Conservation (phyloP, 257 asterid species). For the Nicotiana noctiflora region DNA sequence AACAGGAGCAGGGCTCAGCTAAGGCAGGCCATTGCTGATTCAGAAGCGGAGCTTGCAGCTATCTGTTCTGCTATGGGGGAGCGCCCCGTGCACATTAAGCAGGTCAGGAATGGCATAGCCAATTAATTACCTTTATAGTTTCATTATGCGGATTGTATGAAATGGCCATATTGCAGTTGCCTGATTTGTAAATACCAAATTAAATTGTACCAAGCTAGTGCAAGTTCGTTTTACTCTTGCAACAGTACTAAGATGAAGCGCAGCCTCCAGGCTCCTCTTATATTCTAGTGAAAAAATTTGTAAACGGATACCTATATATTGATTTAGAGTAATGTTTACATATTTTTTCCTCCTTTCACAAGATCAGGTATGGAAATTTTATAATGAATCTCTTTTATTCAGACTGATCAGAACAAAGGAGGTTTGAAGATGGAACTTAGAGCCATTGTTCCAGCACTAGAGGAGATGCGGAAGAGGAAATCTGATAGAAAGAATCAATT, state of each 20-base stretch:
- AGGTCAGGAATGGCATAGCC: background rate
- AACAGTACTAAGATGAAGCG: background rate
- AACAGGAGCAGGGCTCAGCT: constrained; percentile 86
- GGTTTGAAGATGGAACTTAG: constrained; percentile 75
- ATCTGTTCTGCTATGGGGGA: constrained; percentile 95
- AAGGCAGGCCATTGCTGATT: constrained; percentile 96
- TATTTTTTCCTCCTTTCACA: background rate
- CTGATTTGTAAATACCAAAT: background rate
- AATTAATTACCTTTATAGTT: background rate
- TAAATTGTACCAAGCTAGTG: background rate
- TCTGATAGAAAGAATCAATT: constrained; percentile 67
- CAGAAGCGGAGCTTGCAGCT: constrained; percentile 92
- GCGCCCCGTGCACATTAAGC: constrained; percentile 70
- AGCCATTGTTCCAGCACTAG: constrained; percentile 68
- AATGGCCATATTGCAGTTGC: background rate
- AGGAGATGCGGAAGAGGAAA: constrained; percentile 86
- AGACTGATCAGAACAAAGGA: constrained; percentile 70
- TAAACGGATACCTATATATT: background rate
- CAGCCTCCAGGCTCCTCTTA: background rate
- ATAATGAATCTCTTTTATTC: constrained; percentile 8
- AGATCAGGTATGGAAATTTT: background rate
- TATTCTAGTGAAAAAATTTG: background rate
- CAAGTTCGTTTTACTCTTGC: background rate
- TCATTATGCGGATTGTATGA: background rate
- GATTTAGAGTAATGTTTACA: background rate